Conservation (phyloP, 148 eudicot genomes). For the Rhododendron kiyosumense region DNA sequence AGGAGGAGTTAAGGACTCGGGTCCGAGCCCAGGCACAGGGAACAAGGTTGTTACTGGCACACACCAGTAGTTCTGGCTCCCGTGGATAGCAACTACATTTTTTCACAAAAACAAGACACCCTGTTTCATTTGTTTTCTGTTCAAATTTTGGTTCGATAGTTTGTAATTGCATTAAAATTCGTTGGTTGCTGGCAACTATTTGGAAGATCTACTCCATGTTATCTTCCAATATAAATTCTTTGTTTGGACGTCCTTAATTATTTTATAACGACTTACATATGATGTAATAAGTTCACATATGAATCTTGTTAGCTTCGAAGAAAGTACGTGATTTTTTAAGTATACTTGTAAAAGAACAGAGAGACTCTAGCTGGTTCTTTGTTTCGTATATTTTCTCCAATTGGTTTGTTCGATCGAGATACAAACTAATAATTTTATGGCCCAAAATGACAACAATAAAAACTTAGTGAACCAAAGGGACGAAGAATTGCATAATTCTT, state of each 20-base stretch:
- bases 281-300: background rate
- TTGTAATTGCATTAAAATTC: too few relatives aligned
- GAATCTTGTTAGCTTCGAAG: background rate
- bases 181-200: background rate
- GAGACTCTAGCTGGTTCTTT: too few relatives aligned
- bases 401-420: too few relatives aligned
- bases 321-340: background rate
- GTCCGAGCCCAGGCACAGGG: background rate
- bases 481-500: background rate
- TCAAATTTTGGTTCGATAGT: background rate
- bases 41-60: background rate
- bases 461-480: background rate
- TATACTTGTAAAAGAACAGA: background rate
- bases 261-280: background rate
- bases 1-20: background rate
- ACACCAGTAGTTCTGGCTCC: background rate
- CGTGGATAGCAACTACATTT: background rate
- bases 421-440: too few relatives aligned
- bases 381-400: too few relatives aligned
- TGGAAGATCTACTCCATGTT: background rate
- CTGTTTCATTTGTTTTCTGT: background rate
- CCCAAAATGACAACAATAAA: too few relatives aligned
- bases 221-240: background rate
- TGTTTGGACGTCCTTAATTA: background rate
- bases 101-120: background rate